Base-by-base conservation (phyloP, 805 yeast species). In the Wickerhamiella cacticola region DNA sequence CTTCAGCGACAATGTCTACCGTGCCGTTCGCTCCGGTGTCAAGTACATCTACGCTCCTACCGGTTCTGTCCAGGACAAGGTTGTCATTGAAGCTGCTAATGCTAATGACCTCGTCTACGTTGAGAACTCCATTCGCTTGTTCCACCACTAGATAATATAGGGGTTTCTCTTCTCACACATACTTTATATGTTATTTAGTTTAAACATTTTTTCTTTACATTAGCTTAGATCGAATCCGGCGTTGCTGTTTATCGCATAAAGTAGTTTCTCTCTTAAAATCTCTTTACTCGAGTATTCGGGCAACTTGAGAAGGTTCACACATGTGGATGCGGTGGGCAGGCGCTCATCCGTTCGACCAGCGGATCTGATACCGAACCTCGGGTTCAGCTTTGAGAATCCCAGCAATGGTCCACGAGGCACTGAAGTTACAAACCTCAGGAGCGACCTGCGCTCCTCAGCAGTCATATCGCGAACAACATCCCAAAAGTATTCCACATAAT, bases 1-100 rank as follows among this genome's bases (percentile, higher is more conserved):
- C 69, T 92, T 92, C 92, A 92, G 97, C 56, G 99, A 92, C 68
- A 92, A 92, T 64, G 95, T 92, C 58, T 87, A 89, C 78, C 80
- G 99, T 68, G 97, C 97, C 55, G 96, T 80, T 46, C 79, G 84
- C 73, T 82, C 94, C 16, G 99, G 99, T 66, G 99, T 88, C 59
- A 86, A 85, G 68, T 92, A 72, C 71, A 75, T 92, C 63, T 94
- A 95, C 60, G 98, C 99, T 46, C 95, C 99, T 50, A 78, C 94
- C 45, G 99, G 99, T 50, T 86, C 96, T 18, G 96, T 92, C 53
- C 89, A 86, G 86, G 99, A 92, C 70, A 80, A 83, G 72, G 95
- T 88, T 49, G 98, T 92, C 40, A 79, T 89, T 55, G 86, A 79
- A 52, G 96, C 97, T 53, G 98, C 97, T 56, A 95, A 92, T 69